Base-by-base conservation (phyloP, 2,329 filamentous ascomycete species). In the Eurotiales sp. region DNA sequence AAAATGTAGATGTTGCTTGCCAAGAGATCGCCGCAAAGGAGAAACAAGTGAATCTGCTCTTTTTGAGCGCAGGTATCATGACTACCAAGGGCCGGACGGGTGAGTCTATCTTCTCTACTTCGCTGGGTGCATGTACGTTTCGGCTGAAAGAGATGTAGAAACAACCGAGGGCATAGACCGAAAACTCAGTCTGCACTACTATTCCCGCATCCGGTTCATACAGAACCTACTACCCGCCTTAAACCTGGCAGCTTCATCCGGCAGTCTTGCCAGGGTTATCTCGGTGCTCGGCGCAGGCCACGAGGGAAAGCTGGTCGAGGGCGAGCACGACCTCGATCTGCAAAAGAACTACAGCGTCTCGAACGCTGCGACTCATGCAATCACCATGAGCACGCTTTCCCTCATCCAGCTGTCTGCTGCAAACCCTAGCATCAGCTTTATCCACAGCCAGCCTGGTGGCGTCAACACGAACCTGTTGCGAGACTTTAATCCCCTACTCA, bases 271-370 rank as follows among this genome's bases (percentile, higher is more conserved):
- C 2, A 77, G 81, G 12, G 77, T 83, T 12, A 70, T 84, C 39
- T 76, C 69, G 15, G 72, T 84, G 21, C 69, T 80, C 1, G 76
- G 73, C 2, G 76, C 72, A 8, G 77, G 78, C 19, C 70, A 72
- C 21, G 81, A 84, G 64, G 74, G 72, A 19, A 52, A 68, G 2
- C 64, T 84, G 5, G 64, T 72, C 52, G 54, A 70, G 0, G 62
- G 74, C 46, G 77, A 84, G 58, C 4, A 44, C 2, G 49, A 55
- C 15, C 58, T 65, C 17, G 49, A 55, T 19, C 58, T 65, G 5
- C 61, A 62, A 29, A 44, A 57, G 15, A 57, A 54, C 36, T 66
- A 59, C 56, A 58, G 54, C 12, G 21, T 64, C 1, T 17, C 53
- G 23, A 63, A 59, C n/a, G 54, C 55, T 19, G 57, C 55, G 15